Evolutionary conservation across 1,284 basidiomycete species (phyloP), one percentile per base, ranked within the genome.

Genomic region (Phlebopus sp.): DNA sequence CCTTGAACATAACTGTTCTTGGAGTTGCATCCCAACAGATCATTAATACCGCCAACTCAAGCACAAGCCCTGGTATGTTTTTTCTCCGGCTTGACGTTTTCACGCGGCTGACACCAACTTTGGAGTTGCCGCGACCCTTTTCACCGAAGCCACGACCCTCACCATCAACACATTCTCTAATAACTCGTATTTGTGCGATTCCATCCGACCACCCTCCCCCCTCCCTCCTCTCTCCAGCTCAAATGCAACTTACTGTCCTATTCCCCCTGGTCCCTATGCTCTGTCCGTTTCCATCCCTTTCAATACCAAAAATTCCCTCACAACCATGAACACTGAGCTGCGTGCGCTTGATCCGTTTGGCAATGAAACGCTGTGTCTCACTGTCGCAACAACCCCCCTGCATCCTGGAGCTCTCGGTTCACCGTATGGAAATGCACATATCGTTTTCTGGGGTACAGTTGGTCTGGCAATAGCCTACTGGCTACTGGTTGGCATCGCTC

Each of bases 261-360:
- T 94, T 38, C 60, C 73, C 2, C 72, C 82, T 2, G 94, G 94
- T 1, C 77, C 79, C 11, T 87, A 97, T 59, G 93, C 86, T 1
- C 81, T 98, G 58, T 84, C 91, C 23, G 74, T 92, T 8, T 76
- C 80, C 8, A 78, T 94, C 36, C 87, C 86, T 0, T 81, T 92
- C 61, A 77, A 78, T 39, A 64, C 76, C 37, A 74, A 79, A 45
- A 90, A 90, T 63, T 81, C 84, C 17, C 74, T 97, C 31, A 88
- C 88, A 6, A 95, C 93, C 1, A 75, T 96, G 42, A 81, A 81
- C 55, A 97, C 94, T 1, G 82, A 84, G 23, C 71, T 99, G 27
- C 85, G 90, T 35, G 86, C 94, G 14, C 87, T 97, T 35, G 96
- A 99, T 69, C 86, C 92, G 0, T 84, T 80, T 70, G 62, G 82